phyloP scores from a whole-genome alignment of 73 alveolate species.

The Blepharisma japonicum region DNA sequence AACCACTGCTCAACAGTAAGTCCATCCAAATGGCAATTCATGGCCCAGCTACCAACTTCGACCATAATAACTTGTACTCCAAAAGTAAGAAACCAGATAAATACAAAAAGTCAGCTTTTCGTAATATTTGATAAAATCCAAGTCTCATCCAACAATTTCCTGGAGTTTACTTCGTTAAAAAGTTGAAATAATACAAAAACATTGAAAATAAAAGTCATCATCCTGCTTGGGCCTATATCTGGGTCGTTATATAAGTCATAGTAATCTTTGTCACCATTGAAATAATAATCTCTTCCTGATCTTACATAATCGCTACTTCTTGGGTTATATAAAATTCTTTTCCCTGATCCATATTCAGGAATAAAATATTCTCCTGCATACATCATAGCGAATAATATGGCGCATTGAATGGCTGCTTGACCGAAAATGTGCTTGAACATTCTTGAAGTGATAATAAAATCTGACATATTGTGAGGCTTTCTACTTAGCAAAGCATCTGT shows the following conservation, averaged over 20 bases:
- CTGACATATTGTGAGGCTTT: constrained; percentile 78
- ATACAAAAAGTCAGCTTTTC: constrained; percentile 55
- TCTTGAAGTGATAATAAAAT: constrained; percentile 73
- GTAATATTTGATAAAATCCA: constrained; percentile 69
- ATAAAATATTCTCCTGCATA: constrained; percentile 68
- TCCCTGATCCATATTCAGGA: constrained; percentile 56
- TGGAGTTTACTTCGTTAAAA: constrained; percentile 81
- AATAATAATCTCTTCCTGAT: constrained; percentile 33
- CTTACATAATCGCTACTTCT: constrained; percentile 29
- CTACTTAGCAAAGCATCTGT: constrained; percentile 67
- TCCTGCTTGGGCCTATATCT: constrained; percentile 71
- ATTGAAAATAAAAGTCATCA: constrained; percentile 83
- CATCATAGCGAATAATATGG: constrained; percentile 47
- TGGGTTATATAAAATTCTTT: constrained; percentile 37
- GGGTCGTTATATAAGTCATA: constrained; percentile 40
- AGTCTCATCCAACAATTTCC: constrained; percentile 83
- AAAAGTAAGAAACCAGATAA: constrained; percentile 62
- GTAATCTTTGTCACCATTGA: constrained; percentile 64
- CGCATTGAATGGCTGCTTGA: constrained; percentile 61
- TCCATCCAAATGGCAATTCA: constrained; percentile 73
- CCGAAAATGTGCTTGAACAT: constrained; percentile 86
- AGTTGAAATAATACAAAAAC: constrained; percentile 78
- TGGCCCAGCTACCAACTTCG: constrained; percentile 63
- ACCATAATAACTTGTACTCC: constrained; percentile 60
- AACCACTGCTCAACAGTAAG: constrained; percentile 71